A percentile compares a stretch with the other conserved stretches of the same genome.
phyloP scores from a whole-genome alignment of 2,329 filamentous ascomycete genomes.

The Scedosporium apiospermum region DNA sequence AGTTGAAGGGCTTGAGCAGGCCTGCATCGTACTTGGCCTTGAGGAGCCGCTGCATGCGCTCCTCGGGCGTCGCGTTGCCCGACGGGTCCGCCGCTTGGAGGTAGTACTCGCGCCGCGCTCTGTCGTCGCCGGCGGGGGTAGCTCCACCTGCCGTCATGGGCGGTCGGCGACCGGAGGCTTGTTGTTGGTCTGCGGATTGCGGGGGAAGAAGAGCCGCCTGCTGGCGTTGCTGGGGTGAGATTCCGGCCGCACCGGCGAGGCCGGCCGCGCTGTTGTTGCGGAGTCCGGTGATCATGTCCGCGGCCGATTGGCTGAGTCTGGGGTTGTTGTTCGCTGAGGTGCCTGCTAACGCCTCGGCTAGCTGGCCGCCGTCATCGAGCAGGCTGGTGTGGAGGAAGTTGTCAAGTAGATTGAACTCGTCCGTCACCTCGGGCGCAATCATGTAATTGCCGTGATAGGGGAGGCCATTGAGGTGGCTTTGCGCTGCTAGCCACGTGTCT shows the following conservation, averaged over 20 bases:
- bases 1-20: slow-evolving; percentile 93
- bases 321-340: slow-evolving; percentile 12
- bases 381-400: slow-evolving; percentile 91
- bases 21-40: slow-evolving; percentile 95
- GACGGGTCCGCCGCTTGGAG: slow-evolving; percentile 86
- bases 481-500: slow-evolving; percentile 70
- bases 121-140: slow-evolving; percentile 42
- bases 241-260: background rate
- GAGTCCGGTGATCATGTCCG: slow-evolving; percentile 39
- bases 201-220: slow-evolving; percentile 20
- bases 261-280: slow-evolving; percentile 26
- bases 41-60: slow-evolving; percentile 89
- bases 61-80: slow-evolving; percentile 57
- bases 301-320: slow-evolving; percentile 16
- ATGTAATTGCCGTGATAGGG: slow-evolving; percentile 90
- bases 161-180: background rate
- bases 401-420: slow-evolving; percentile 94
- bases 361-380: slow-evolving; percentile 70
- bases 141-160: slow-evolving; percentile 14
- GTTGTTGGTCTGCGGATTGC: slow-evolving; percentile 10
- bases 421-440: slow-evolving; percentile 85
- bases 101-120: slow-evolving; percentile 75
- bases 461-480: slow-evolving; percentile 86
- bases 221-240: slow-evolving; percentile 20
- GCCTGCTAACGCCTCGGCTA: slow-evolving; percentile 48